Conservation (phyloP, 2,329 filamentous ascomycete genomes). For the Diaporthe aspalathi region DNA sequence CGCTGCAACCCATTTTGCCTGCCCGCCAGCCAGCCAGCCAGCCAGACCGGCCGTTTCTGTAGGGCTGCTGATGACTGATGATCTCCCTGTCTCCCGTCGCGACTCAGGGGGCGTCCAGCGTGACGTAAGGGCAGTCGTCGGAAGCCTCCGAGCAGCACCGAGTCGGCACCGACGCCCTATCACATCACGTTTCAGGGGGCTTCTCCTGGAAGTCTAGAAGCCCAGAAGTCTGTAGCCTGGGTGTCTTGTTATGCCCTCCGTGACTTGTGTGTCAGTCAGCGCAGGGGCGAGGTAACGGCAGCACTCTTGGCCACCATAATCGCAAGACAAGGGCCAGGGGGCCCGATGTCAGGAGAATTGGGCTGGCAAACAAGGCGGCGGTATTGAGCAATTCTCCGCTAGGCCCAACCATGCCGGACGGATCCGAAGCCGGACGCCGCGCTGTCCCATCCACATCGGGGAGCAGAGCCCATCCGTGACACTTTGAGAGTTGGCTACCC, state of each 20-base stretch:
- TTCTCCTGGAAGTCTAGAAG: constrained; percentile 4
- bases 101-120: constrained; percentile 17
- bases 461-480: too few relatives aligned
- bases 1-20: neutral
- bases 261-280: constrained; percentile 7
- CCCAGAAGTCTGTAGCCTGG: neutral
- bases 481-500: too few relatives aligned
- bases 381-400: constrained; percentile 22
- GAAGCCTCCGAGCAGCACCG: constrained; percentile 23
- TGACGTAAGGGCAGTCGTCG: constrained; percentile 28
- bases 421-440: constrained; percentile 29
- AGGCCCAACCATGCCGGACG: constrained; percentile 20
- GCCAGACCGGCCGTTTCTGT: neutral
- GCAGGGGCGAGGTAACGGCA: constrained; percentile 1
- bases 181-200: constrained; percentile 23
- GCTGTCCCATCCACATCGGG: neutral
- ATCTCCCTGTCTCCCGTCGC: constrained; percentile 25
- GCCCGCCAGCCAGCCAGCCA: too few relatives aligned
- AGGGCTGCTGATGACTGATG: constrained; percentile 30
- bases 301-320: constrained; percentile 1
- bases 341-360: constrained; percentile 6
- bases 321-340: constrained; percentile 6
- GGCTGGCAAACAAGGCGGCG: constrained; percentile 9
- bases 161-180: constrained; percentile 20
- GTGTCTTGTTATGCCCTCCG: neutral